A percentile compares a stretch with the other conserved stretches of the same genome.
These are phyloP conservation scores for Sungouiella blattae DNA, from an alignment of 805 yeast genomes.

Conservation along the genomic window DNA sequence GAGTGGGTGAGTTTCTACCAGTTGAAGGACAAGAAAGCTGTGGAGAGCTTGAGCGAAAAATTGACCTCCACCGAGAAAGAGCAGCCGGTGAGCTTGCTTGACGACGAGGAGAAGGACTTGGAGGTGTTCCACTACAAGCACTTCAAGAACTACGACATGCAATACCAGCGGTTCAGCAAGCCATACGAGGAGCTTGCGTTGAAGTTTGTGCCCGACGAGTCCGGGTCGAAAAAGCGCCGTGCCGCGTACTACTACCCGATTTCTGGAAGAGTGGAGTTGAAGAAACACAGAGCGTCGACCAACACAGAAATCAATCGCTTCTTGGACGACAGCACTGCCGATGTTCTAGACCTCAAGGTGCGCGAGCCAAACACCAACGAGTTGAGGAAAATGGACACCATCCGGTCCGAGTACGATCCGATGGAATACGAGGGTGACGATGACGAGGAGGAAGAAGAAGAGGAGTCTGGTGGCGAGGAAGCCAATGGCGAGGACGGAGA, in stretches of 20 bases:
- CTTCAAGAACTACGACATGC: constrained; percentile 78
- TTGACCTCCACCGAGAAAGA: constrained; percentile 40
- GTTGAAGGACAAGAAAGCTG: constrained; percentile 21
- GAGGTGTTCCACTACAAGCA: constrained; percentile 56
- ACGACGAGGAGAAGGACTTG: constrained; percentile 42
- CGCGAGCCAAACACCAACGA: constrained; percentile 75
- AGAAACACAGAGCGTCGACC: constrained; percentile 75
- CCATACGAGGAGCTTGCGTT: constrained; percentile 66
- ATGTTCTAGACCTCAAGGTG: constrained; percentile 56
- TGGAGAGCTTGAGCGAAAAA: constrained; percentile 20
- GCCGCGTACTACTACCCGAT: constrained; percentile 77
- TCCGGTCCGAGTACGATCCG: constrained; percentile 71
- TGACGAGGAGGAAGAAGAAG: constrained; percentile 42
- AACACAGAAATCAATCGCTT: constrained; percentile 50
- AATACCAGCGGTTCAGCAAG: constrained; percentile 42
- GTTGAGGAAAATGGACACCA: constrained; percentile 60
- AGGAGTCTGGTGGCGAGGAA: constrained; percentile 21
- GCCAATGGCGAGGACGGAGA: constrained; percentile 19
- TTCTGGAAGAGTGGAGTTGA: constrained; percentile 71
- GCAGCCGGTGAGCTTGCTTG: constrained; percentile 38
- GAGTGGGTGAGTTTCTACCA: constrained; percentile 66
- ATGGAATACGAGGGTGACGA: constrained; percentile 70
- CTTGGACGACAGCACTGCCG: constrained; percentile 55
- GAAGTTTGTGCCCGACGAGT: constrained; percentile 44
- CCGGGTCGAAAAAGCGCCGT: constrained; percentile 36